A percentile compares a stretch with the other conserved stretches of the same genome.
phyloP scores from a whole-genome alignment of 1,284 basidiomycete species.

The Cutaneotrichosporon cavernicola region DNA sequence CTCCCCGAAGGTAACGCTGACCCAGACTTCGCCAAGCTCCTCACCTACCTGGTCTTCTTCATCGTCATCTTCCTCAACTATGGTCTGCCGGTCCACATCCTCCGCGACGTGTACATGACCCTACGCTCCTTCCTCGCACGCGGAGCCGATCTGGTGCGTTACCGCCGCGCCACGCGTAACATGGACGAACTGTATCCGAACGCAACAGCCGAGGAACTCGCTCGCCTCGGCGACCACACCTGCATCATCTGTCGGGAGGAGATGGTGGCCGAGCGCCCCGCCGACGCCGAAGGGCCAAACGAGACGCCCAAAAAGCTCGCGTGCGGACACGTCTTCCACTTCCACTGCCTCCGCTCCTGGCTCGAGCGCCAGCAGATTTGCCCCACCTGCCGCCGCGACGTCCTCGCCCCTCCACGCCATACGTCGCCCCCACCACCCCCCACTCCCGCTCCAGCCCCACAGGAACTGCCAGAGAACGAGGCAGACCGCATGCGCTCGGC shows the following conservation, averaged over 20 bases:
- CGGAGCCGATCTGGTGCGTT: slow-evolving; percentile 81
- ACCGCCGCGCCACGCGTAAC: slow-evolving; percentile 88
- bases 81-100: slow-evolving; percentile 93
- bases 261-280: slow-evolving; percentile 61
- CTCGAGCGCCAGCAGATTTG: slow-evolving; percentile 89
- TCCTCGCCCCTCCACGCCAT: slow-evolving; percentile 60
- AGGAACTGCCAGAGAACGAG: slow-evolving; percentile 9
- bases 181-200: slow-evolving; percentile 97
- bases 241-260: slow-evolving; percentile 99
- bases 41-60: slow-evolving; percentile 91
- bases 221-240: slow-evolving; percentile 76
- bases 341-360: slow-evolving; percentile 95
- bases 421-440: slow-evolving; percentile 3
- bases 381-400: slow-evolving; percentile 90
- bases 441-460: background rate
- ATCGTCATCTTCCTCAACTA: slow-evolving; percentile 87
- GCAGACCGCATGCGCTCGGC: slow-evolving; percentile 29
- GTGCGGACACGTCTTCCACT: slow-evolving; percentile 98
- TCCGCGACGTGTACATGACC: slow-evolving; percentile 94
- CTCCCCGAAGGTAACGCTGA: slow-evolving; percentile 14
- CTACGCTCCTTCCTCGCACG: slow-evolving; percentile 85
- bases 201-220: slow-evolving; percentile 82
- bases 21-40: slow-evolving; percentile 85
- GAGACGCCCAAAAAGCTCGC: slow-evolving; percentile 93
- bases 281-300: slow-evolving; percentile 69